Conservation (phyloP, 768 basidiomycete genomes). For the Boletus insuetus region DNA sequence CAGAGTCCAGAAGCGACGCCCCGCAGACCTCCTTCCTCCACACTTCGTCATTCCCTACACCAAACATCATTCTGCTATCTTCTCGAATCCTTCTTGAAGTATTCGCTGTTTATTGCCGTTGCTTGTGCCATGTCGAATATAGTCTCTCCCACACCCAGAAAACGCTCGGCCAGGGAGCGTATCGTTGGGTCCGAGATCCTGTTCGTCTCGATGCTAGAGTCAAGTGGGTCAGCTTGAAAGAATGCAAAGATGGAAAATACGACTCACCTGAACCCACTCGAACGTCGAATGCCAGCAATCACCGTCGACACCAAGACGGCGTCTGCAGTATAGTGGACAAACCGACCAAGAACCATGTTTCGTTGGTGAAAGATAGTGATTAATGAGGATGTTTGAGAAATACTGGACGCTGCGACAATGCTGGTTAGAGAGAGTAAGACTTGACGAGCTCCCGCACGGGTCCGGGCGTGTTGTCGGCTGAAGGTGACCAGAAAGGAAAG, state of each 20-base stretch:
- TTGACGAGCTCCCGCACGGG: not conserved
- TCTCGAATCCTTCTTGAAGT: constrained; percentile 63
- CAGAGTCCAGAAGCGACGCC: constrained; percentile 22
- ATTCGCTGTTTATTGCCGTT: constrained; percentile 81
- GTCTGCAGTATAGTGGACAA: constrained; percentile 83
- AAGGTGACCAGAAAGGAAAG: constrained; percentile 15
- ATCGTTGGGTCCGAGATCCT: constrained; percentile 74
- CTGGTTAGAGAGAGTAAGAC: not conserved
- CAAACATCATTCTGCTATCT: constrained; percentile 22
- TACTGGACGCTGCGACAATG: not conserved
- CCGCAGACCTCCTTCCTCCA: constrained; percentile 8
- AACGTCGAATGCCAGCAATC: constrained; percentile 85
- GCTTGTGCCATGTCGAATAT: constrained; percentile 84
- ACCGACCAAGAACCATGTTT: constrained; percentile 60
- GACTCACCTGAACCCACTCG: constrained; percentile 87
- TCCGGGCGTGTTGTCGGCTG: not conserved
- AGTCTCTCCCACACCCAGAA: constrained; percentile 84
- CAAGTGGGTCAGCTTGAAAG: not conserved
- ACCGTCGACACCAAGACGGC: constrained; percentile 85
- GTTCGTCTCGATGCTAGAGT: constrained; percentile 59
- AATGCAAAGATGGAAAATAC: constrained; percentile 2
- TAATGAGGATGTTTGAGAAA: constrained; percentile 1
- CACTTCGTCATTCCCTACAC: not conserved
- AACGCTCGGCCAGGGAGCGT: constrained; percentile 74
- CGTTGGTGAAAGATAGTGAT: constrained; percentile 1